Conservation (phyloP, 2,329 filamentous ascomycete genomes). For the Microdochium trichocladiopsis region DNA sequence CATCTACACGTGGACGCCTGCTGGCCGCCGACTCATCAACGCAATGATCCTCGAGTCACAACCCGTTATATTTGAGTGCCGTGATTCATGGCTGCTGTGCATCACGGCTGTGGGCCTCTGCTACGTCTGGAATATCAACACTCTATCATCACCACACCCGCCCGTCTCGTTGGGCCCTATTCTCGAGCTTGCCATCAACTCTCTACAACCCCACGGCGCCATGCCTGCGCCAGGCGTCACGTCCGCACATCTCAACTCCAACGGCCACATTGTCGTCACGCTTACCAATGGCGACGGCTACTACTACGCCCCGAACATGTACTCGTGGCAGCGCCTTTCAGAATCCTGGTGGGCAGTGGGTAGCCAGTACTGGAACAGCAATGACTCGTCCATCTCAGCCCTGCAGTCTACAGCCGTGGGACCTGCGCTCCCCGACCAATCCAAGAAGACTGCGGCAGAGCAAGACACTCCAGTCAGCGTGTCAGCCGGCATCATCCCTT, state of each 20-base stretch:
- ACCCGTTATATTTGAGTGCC: slow-evolving; percentile 86
- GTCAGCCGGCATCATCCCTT: slow-evolving; percentile 88
- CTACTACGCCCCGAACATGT: slow-evolving; percentile 79
- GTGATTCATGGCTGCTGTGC: slow-evolving; percentile 82
- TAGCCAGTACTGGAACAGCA: slow-evolving; percentile 98
- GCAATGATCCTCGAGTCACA: slow-evolving; percentile 85
- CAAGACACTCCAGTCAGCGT: slow-evolving; percentile 49
- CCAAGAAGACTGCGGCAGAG: slow-evolving; percentile 29
- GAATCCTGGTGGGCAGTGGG: slow-evolving; percentile 98
- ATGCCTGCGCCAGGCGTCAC: slow-evolving; percentile 79
- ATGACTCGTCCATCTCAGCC: slow-evolving; percentile 80
- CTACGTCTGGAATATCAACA: slow-evolving; percentile 89
- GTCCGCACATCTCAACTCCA: slow-evolving; percentile 83
- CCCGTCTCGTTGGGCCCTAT: slow-evolving; percentile 85
- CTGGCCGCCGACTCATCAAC: slow-evolving; percentile 78
- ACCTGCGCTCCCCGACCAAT: slow-evolving; percentile 29
- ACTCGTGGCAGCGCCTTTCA: slow-evolving; percentile 88
- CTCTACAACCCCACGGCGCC: slow-evolving; percentile 66
- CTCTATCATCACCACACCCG: slow-evolving; percentile 76
- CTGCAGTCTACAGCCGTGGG: slow-evolving; percentile 66
- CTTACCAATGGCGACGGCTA: slow-evolving; percentile 94
- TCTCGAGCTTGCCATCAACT: slow-evolving; percentile 76
- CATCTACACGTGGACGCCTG: slow-evolving; percentile 85
- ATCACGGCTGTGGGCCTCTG: slow-evolving; percentile 84
- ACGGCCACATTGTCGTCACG: slow-evolving; percentile 80